Evolutionary conservation across 441 rosid species (phyloP), one percentile per base, ranked within the genome.

Genomic region (Adansonia grandidieri): DNA sequence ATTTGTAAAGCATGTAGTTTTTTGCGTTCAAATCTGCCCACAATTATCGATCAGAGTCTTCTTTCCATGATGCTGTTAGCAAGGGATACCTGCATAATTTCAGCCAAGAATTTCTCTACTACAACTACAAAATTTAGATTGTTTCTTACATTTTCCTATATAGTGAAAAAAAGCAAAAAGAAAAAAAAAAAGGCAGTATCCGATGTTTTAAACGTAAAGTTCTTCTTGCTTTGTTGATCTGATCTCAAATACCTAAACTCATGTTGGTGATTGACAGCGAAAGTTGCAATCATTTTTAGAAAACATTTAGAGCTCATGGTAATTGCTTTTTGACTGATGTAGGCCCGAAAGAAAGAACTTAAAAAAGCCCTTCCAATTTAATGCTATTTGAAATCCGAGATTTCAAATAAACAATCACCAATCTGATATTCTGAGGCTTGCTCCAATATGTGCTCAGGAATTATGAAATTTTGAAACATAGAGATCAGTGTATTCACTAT

Each of bases 271-370:
- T 28, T 62, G 67, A 51, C 74, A 15, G 24, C 3, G 2, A 37
- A 54, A 72, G 64, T 37, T 37, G 32, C 51, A 72, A 72, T 56
- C 75, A 32, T 37, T 72, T 72, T 72, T 57, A 56, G 76, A 72
- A 54, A 17, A 32, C 17, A 37, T 44, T 72, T 54, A 71, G 51
- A 72, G 75, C 63, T 37, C 75, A 54, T 22, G 64, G 9, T 32
- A n/a, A 54, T 28, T 72, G 50, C 50, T 51, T 17, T 72, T 72
- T 72, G 64, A 54, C 64, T 37, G 24, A 54, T 45, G 72, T 45
- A 9, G 17, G 32, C 56, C 56, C 20, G 32, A 54, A 72, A 9
- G n/a, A 72, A 37, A 17, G 14, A 63, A 32, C 2, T 3, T 17
- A 19, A 32, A n/a, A 11, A 32, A 53, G 20, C 63, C 50, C 9